These are phyloP conservation scores for Tephrocybe sp. DNA, from an alignment of 768 basidiomycete species.

Conservation along the genomic window DNA sequence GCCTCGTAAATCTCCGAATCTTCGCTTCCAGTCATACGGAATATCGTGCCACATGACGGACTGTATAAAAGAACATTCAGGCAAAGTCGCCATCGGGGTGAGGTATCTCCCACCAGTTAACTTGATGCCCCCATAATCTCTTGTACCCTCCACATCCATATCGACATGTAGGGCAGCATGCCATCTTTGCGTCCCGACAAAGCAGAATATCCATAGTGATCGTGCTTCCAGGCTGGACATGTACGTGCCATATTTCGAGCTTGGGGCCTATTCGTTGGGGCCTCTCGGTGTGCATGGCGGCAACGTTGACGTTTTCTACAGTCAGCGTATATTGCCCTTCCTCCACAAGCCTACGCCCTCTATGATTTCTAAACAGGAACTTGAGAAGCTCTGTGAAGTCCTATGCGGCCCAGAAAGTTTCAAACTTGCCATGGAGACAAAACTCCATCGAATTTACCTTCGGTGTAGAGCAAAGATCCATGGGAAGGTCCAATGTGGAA, in stretches of 20 bases:
- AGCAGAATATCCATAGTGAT: constrained; percentile 11
- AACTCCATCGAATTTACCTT: neutral
- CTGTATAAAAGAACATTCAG: neutral
- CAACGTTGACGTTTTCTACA: neutral
- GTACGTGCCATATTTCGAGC: neutral
- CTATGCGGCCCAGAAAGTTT: neutral
- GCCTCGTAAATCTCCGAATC: neutral
- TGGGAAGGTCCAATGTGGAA: constrained; percentile 1
- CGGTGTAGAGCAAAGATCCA: constrained; percentile 8
- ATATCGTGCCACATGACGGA: neutral
- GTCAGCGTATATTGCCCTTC: constrained; percentile 5
- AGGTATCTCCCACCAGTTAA: constrained; percentile 2
- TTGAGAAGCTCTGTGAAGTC: constrained; percentile 12
- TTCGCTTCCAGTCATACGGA: neutral
- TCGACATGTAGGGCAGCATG: constrained; percentile 7
- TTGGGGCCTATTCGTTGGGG: neutral
- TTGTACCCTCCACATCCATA: neutral
- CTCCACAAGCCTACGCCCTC: constrained; percentile 5
- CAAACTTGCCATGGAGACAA: neutral
- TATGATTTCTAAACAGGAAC: constrained; percentile 8
- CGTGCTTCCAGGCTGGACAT: constrained; percentile 4
- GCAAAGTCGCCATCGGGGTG: neutral
- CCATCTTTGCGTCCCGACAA: neutral
- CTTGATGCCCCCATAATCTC: neutral
- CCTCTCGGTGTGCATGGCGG: neutral